phyloP scores from a whole-genome alignment of 306 rosid genomes.

The Canavalia ensiformis region DNA sequence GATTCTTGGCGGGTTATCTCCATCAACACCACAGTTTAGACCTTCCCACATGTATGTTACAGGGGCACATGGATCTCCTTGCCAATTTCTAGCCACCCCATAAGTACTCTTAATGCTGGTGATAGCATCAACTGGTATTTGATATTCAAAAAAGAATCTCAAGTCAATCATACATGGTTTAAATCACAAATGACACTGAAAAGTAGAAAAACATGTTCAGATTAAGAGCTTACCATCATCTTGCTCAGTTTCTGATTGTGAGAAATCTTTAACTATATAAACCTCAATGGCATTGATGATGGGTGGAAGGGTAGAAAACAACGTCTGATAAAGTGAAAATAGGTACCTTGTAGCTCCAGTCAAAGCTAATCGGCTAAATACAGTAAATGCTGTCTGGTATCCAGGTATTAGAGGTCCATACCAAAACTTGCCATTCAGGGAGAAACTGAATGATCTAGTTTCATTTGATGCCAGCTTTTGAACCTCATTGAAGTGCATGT shows the following conservation, averaged over 20 bases:
- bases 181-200: conserved; percentile 23
- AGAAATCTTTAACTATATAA: conserved; percentile 30
- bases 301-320: conserved; percentile 57
- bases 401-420: conserved; percentile 5
- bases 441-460: conserved; percentile 47
- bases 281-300: conserved; percentile 56
- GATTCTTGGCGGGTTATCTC: conserved; percentile 52
- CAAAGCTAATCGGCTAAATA: background rate
- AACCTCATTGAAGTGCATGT: conserved; percentile 53
- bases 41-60: conserved; percentile 62
- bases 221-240: conserved; percentile 48
- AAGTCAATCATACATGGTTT: background rate
- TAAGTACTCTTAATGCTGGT: conserved; percentile 63
- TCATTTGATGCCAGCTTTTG: conserved; percentile 35
- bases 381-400: rapidly evolving
- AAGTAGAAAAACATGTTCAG: background rate
- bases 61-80: conserved; percentile 73
- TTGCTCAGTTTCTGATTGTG: conserved; percentile 47
- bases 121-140: conserved; percentile 60
- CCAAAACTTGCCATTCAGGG: background rate
- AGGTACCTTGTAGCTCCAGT: background rate
- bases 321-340: conserved; percentile 12
- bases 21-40: conserved; percentile 54
- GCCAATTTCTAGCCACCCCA: conserved; percentile 60
- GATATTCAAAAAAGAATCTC: background rate